A percentile compares a stretch with the other conserved stretches of the same genome.
These are phyloP conservation scores for Polyporus arcularius DNA, from an alignment of 768 basidiomycete species.

Conservation along the genomic window DNA sequence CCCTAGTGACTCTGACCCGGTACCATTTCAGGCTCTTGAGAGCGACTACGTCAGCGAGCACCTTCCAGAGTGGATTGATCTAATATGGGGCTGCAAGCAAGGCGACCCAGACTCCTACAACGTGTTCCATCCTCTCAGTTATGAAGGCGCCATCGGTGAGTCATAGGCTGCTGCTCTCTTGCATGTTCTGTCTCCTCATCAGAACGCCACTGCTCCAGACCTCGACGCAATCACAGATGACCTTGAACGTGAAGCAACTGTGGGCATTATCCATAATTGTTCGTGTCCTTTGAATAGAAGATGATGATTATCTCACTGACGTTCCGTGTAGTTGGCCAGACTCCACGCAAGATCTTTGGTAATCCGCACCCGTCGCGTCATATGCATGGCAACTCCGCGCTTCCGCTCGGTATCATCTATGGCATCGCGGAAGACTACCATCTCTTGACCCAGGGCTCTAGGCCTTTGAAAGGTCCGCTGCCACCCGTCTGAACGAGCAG, in stretches of 20 bases:
- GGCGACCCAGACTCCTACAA: constrained; percentile 76
- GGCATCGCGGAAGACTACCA: constrained; percentile 87
- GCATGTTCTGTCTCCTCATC: neutral
- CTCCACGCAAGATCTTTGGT: constrained; percentile 83
- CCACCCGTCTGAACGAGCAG: neutral
- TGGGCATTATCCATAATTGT: constrained; percentile 97
- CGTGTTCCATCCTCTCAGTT: constrained; percentile 91
- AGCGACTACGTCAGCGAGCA: constrained; percentile 84
- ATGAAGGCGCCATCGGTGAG: constrained; percentile 84
- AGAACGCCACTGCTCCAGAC: constrained; percentile 44
- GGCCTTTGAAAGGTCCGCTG: constrained; percentile 56
- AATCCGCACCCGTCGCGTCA: constrained; percentile 75
- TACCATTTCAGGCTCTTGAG: constrained; percentile 72
- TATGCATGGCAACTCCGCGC: constrained; percentile 66
- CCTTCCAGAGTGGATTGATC: constrained; percentile 88
- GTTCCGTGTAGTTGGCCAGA: constrained; percentile 75
- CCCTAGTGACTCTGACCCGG: neutral
- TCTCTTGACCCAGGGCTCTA: constrained; percentile 57
- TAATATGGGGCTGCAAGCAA: constrained; percentile 91
- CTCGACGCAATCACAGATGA: constrained; percentile 85
- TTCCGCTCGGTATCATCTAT: constrained; percentile 70
- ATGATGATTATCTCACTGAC: neutral
- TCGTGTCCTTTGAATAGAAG: constrained; percentile 21
- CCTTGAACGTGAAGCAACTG: constrained; percentile 86
- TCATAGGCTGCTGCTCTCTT: neutral